Evolutionary conservation across 2,329 filamentous ascomycete species (phyloP).

Genomic region (Mycogone perniciosa): DNA sequence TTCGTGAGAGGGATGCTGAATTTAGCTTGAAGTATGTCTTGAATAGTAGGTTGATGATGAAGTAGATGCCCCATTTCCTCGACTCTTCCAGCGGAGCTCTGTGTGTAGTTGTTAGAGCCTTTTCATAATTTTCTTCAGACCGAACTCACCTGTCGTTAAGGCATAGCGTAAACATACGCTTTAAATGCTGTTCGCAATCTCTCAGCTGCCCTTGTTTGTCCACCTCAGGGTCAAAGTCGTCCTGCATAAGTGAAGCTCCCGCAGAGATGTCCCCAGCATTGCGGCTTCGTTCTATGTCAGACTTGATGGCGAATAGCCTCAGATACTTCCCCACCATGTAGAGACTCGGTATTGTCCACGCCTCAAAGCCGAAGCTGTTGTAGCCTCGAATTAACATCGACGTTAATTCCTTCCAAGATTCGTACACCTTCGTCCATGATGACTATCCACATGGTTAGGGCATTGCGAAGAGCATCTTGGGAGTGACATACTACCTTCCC

Average conservation of each 20-base stretch:
- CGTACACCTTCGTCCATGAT: conserved; percentile 80
- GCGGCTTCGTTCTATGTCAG: conserved; percentile 61
- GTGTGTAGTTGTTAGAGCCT: conserved; percentile 9
- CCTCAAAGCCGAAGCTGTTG: conserved; percentile 65
- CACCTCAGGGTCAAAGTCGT: conserved; percentile 72
- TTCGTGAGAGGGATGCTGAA: conserved; percentile 81
- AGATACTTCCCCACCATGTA: conserved; percentile 85
- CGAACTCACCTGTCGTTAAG: conserved; percentile 71
- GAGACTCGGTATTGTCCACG: conserved; percentile 89
- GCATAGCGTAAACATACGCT: conserved; percentile 86
- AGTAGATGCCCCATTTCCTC: conserved; percentile 97
- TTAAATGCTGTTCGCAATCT: conserved; percentile 84
- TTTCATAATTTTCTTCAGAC: neutral
- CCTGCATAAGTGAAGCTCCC: conserved; percentile 52
- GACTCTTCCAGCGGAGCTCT: conserved; percentile 81
- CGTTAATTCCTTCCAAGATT: conserved; percentile 80
- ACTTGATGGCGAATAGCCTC: conserved; percentile 81
- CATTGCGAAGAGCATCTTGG: neutral
- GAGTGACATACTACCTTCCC: conserved; percentile 27
- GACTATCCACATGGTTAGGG: conserved; percentile 29
- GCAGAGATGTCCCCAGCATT: conserved; percentile 31
- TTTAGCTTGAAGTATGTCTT: conserved; percentile 98
- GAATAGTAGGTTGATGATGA: conserved; percentile 89
- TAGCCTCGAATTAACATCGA: conserved; percentile 76
- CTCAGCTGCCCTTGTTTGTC: conserved; percentile 81